Base-by-base conservation (phyloP, 345 rosid genomes). In the Moringa oleifera region DNA sequence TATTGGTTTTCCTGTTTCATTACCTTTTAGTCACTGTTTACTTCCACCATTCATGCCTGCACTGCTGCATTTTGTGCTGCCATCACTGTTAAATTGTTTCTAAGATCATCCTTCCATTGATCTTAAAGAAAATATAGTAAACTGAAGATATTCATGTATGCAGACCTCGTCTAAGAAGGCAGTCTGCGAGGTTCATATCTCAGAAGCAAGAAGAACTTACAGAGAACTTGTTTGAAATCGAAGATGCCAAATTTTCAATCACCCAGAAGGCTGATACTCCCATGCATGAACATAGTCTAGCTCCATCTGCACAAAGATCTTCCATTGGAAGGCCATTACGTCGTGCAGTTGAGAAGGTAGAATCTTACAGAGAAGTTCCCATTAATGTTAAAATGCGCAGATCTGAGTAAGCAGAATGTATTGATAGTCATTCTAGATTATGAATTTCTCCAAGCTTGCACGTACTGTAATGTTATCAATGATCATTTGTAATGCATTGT, bases 151-250 rank as follows among this genome's bases (percentile, higher is more conserved):
- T 7, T 20, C 65, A 49, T 57, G 20, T 53, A 49, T 65, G 65
- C 56, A 87, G 92, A 70, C 87, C 68, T 20, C 80, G 85, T 25
- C 46, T 71, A 73, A 79, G 87, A 77, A 79, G 89, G 63, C 87
- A 76, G 65, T 82, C 97, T 33, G 79, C 82, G 18, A 80, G 76
- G 73, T 78, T 81, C 64, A 77, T 66, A 69, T 73, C 84, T 57
- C 77, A 79, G n/a, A 71, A 69, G 67, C 67, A n/a, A n/a, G n/a
- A 23, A 25, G 86, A 69, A 51, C 68, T 79, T 2, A 57, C 63
- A 0, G 89, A 77, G 66, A 77, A 88, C 70, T 71, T 84, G 58
- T 83, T 84, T 52, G 96, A 91, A 72, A 76, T 83, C 1, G 84
- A 82, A 57, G 88, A 79, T 46, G 68, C 71, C 36, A 68, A 61